Base-by-base conservation (phyloP, 2,329 filamentous ascomycete species). In the Colletotrichum falcatum region DNA sequence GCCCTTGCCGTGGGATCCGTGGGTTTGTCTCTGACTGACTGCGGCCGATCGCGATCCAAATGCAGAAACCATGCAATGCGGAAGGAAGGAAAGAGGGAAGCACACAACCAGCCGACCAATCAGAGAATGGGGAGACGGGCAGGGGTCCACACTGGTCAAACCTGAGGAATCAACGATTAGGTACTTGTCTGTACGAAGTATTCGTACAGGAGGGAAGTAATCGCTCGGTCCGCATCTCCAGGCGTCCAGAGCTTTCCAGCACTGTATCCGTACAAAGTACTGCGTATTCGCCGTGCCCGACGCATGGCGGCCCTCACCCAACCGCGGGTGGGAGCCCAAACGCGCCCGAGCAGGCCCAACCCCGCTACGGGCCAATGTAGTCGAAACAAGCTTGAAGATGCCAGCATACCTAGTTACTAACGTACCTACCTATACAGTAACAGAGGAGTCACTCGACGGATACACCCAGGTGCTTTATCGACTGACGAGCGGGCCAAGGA, bases 281-380 rank as follows among this genome's bases (percentile, higher is more conserved):
- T n/a, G n/a, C n/a, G n/a, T 16, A 14, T n/a, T 59, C 58, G 58
- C 58, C 58, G 30, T 62, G 23, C 39, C 46, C 20, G 49, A 62
- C 26, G 35, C 44, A 23, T 62, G 23, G 56, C 28, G 44, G 55
- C 61, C 66, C 26, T 33, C 39, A 23, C n/a, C 20, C 16, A 44
- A 30, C 61, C 56, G 51, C 39, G 30, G 51, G 18, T 51, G 39
- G n/a, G 35, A 46, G 66, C 66, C 66, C 42, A 44, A 66, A 55
- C 39, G 53, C 18, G 51, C 68, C 64, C 18, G 20, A 63, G 51
- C 64, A 70, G 56, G 68, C 68, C 64, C 64, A 71, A 63, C 68
- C 68, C 39, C 46, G 44, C 44, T 3, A 37, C 26, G 28, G 23
- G 37, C 48, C 28, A 51, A 67, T 63, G 64, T 68, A 68, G 58